These are phyloP conservation scores for Aspergillus asperescens DNA, from an alignment of 495 filamentous ascomycete genomes.

Conservation along the genomic window DNA sequence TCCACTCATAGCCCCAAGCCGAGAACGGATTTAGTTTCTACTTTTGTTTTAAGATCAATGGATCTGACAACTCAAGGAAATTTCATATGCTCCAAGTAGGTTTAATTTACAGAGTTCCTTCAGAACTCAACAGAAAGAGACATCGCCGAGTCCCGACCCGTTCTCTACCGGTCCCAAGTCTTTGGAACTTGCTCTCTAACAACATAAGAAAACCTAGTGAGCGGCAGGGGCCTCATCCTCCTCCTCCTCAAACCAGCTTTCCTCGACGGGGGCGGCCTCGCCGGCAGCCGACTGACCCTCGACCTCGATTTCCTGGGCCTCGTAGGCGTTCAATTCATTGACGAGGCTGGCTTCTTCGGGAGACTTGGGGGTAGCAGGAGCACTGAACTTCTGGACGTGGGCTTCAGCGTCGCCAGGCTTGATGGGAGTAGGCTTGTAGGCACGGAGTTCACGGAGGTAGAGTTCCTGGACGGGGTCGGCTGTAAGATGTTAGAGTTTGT, in stretches of 20 bases:
- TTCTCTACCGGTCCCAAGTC: slow-evolving; percentile 25
- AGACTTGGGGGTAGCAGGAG: slow-evolving; percentile 72
- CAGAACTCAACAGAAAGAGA: slow-evolving; percentile 33
- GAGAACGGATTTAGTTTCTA: background rate
- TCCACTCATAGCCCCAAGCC: background rate
- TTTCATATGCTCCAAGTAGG: slow-evolving; percentile 37
- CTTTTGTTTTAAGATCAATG: background rate
- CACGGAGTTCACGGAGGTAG: slow-evolving; percentile 89
- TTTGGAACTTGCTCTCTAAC: slow-evolving; percentile 27
- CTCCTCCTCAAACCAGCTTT: slow-evolving; percentile 70
- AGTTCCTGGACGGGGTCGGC: slow-evolving; percentile 95
- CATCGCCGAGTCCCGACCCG: slow-evolving; percentile 24
- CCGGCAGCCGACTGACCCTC: slow-evolving; percentile 69
- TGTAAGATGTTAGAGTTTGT: slow-evolving; percentile 35
- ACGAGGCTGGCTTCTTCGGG: slow-evolving; percentile 92
- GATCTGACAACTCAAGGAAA: slow-evolving; percentile 14
- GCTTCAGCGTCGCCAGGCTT: slow-evolving; percentile 84
- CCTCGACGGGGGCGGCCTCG: slow-evolving; percentile 53
- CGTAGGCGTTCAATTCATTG: slow-evolving; percentile 85
- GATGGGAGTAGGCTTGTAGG: slow-evolving; percentile 79
- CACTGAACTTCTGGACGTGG: slow-evolving; percentile 81
- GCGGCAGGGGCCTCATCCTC: slow-evolving; percentile 48
- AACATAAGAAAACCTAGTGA: slow-evolving; percentile 36
- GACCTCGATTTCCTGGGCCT: slow-evolving; percentile 85
- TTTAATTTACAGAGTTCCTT: slow-evolving; percentile 44